Evolutionary conservation across 1,284 basidiomycete genomes (phyloP).

Genomic region (Ceratobasidium papillatum): DNA sequence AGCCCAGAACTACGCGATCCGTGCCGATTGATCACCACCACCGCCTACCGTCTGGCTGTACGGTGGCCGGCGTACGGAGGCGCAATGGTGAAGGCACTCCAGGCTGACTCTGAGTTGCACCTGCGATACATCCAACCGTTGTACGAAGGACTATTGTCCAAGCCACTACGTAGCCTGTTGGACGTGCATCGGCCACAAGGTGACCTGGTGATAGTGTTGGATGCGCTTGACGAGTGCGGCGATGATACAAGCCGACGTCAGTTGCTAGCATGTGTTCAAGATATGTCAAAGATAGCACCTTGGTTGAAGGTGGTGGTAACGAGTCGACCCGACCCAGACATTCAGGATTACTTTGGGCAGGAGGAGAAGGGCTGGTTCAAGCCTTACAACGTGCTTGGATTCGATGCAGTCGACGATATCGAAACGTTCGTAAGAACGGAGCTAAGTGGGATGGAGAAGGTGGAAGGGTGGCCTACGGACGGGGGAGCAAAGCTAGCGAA

Average conservation of each 20-base stretch:
- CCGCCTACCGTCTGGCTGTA: background rate
- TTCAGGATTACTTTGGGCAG: background rate
- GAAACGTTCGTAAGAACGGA: background rate
- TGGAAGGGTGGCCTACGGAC: background rate
- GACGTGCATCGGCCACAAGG: background rate
- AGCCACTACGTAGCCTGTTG: background rate
- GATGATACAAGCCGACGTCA: background rate
- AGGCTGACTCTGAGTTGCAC: background rate
- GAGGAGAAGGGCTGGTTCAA: background rate
- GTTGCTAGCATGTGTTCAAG: background rate
- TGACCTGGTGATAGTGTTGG: conserved; percentile 16
- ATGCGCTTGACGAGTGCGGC: conserved; percentile 42
- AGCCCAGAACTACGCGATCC: background rate
- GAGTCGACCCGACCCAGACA: conserved; percentile 26
- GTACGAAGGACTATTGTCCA: background rate
- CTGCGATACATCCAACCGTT: background rate
- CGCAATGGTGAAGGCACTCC: background rate
- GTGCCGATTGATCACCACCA: background rate
- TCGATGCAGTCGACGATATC: conserved; percentile 7
- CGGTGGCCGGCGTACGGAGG: background rate
- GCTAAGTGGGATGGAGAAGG: background rate
- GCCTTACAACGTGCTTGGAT: background rate
- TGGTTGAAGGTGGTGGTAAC: conserved; percentile 21
- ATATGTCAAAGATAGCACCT: background rate
- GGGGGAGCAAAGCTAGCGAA: background rate